Conservation (phyloP, 2,329 filamentous ascomycete genomes). For the Pseudocercospora eumusae region DNA sequence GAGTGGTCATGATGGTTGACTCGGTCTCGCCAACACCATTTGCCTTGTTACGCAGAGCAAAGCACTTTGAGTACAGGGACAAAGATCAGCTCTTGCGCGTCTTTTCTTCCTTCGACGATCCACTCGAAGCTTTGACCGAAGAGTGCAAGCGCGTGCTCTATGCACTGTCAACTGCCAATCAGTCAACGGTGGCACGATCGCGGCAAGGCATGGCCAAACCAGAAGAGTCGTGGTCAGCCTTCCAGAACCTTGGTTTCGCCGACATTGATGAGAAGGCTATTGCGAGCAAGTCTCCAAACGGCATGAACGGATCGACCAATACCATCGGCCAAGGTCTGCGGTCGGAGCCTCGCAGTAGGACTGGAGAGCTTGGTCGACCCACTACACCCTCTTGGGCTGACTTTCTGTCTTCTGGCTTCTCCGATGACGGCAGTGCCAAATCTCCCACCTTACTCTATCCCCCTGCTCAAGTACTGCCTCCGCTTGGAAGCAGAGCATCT, state of each 20-base stretch:
- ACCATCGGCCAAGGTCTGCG: conserved; percentile 55
- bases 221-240: conserved; percentile 94
- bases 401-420: conserved; percentile 90
- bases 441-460: conserved; percentile 68
- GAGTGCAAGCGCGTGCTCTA: conserved; percentile 90
- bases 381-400: conserved; percentile 98
- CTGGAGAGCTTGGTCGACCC: conserved; percentile 70
- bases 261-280: conserved; percentile 57
- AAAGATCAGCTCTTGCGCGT: conserved; percentile 80
- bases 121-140: conserved; percentile 82
- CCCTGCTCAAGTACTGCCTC: conserved; percentile 86
- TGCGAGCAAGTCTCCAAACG: conserved; percentile 24
- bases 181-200: conserved; percentile 64
- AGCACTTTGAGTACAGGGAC: conserved; percentile 93
- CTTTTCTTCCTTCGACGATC: conserved; percentile 87
- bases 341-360: conserved; percentile 66
- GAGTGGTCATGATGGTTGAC: conserved; percentile 96
- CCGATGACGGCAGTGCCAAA: conserved; percentile 66
- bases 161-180: conserved; percentile 84
- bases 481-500: conserved; percentile 54
- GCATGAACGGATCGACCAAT: conserved; percentile 28
- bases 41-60: conserved; percentile 81
- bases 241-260: conserved; percentile 91
- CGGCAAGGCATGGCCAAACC: conserved; percentile 52
- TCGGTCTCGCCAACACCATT: conserved; percentile 94